Evolutionary conservation across 148 eudicot species (phyloP).

Genomic region (Fallopia convolvulus): DNA sequence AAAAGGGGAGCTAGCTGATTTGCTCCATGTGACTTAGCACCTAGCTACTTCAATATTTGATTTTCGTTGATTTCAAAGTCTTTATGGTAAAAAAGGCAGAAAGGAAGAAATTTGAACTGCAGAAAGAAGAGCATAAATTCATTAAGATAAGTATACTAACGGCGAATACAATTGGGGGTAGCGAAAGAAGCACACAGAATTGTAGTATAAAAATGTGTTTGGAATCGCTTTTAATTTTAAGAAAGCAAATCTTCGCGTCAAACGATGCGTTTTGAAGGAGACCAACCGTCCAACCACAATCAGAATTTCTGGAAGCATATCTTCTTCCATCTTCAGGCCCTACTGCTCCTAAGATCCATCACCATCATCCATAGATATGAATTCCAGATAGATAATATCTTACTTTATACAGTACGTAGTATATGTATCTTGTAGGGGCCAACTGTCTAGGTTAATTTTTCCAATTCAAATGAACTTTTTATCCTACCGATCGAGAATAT

Average conservation of each 20-base stretch:
- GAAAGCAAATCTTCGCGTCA: conserved; percentile 2
- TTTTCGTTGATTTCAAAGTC: conserved; percentile 1
- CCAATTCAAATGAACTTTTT: neutral
- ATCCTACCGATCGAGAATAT: no score
- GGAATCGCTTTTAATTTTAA: neutral
- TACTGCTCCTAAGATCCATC: neutral
- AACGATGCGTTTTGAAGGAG: neutral
- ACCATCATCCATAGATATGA: neutral
- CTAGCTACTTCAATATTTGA: neutral
- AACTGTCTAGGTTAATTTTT: neutral
- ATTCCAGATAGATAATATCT: neutral
- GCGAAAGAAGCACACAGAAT: neutral
- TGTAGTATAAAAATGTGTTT: neutral
- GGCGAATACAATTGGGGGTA: neutral
- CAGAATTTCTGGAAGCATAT: neutral
- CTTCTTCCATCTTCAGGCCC: neutral
- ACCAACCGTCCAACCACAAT: neutral
- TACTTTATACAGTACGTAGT: neutral
- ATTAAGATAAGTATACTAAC: neutral
- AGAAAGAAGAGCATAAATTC: neutral
- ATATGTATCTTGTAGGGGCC: neutral
- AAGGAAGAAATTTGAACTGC: neutral
- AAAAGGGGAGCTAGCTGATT: neutral
- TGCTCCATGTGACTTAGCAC: neutral
- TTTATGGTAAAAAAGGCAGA: neutral